These are phyloP conservation scores for Sedum album DNA, from an alignment of 164 flowering plant genomes.

Conservation along the genomic window DNA sequence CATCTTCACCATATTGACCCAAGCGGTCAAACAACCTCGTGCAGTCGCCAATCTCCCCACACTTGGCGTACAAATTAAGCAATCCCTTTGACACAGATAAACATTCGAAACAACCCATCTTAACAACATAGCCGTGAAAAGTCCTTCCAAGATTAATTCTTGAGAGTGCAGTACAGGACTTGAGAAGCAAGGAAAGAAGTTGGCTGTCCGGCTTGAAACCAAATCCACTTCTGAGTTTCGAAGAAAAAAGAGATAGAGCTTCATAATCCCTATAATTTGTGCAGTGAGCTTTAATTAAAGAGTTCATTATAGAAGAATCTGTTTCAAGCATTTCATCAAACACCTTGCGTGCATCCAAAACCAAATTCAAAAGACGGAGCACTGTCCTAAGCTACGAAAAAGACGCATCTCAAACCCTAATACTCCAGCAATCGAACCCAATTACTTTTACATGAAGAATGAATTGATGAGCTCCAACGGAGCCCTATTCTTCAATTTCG, in stretches of 20 bases:
- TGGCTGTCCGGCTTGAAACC: slow-evolving; percentile 24
- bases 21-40: slow-evolving; percentile 33
- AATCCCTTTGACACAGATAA: slow-evolving; percentile 40
- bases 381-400: background rate
- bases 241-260: slow-evolving; percentile 23
- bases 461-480: no score
- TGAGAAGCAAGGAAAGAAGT: slow-evolving; percentile 40
- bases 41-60: slow-evolving; percentile 37
- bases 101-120: slow-evolving; percentile 41
- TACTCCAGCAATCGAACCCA: no score
- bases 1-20: slow-evolving; percentile 14
- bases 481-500: no score
- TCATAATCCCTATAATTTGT: slow-evolving; percentile 17
- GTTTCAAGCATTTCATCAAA: slow-evolving; percentile 19
- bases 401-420: no score
- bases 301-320: slow-evolving; percentile 11
- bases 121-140: slow-evolving; percentile 44
- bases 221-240: slow-evolving; percentile 15
- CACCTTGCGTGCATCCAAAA: slow-evolving; percentile 1
- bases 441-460: no score
- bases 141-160: slow-evolving; percentile 35
- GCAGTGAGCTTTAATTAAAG: slow-evolving; percentile 8
- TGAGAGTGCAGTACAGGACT: slow-evolving; percentile 46
- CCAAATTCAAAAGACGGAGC: background rate
- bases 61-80: slow-evolving; percentile 79